Evolutionary conservation across 129 eudicot genomes (phyloP), one percentile per base, ranked within the genome.

Genomic region (carrot (Daucus carota)): DNA sequence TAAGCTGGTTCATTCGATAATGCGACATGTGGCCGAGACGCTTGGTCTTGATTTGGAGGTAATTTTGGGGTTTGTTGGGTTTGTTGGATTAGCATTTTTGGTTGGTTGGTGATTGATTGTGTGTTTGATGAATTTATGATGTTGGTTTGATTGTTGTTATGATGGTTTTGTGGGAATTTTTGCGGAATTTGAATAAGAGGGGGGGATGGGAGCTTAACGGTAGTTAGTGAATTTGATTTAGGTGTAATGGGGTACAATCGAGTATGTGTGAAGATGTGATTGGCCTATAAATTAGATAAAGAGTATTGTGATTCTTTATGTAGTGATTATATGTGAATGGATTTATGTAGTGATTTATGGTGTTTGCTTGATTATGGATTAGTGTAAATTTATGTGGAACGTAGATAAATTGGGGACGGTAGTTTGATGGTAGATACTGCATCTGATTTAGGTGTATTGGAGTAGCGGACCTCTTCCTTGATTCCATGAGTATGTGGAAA

Each of bases 1-100:
- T 77, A 88, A 88, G 87, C 90, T 88, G 76, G 93, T 88, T 52
- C 93, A 88, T 78, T 88, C 93, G 4, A 88, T 88, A 72, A 86
- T 88, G 93, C 86, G 93, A 5, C 93, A 88, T 71, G 93, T 88
- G 41, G 88, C 94, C 1, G 94, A 89, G 75, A 89, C 94, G 43
- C 78, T 82, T 81, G 81, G 74, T 32, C 83, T 74, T 29, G 89
- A 86, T 86, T 81, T 89, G 7, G 94, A 89, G 91, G 94, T 89
- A 78, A 11, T 32, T 6, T 16, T n/a, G n/a, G n/a, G n/a, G n/a
- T n/a, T n/a, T 0, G 1, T 54, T 54, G 1, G 24, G 40, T 36
- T 36, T 36, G 40, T 74, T 17, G 0, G 14, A 8, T 33, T 73
- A n/a, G n/a, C 18, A 5, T 16, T 17, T 15, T 0, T 22, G 11